phyloP scores from a whole-genome alignment of 805 yeast genomes.

The Kodamaea fukazawae region DNA sequence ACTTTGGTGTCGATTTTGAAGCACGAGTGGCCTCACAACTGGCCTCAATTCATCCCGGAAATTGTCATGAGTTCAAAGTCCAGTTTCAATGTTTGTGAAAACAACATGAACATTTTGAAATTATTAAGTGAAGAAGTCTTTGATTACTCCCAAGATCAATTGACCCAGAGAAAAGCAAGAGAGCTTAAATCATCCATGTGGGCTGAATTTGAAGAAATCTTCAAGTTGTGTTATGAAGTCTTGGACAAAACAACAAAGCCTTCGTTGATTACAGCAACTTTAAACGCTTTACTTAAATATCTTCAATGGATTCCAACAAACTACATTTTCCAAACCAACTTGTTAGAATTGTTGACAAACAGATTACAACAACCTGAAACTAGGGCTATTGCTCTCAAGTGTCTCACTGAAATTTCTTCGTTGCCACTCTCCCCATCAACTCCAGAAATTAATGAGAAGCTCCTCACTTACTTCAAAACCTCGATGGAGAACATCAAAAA shows the following conservation, averaged over 20 bases:
- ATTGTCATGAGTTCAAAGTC: conserved; percentile 80
- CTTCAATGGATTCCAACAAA: conserved; percentile 93
- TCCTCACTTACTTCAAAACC: conserved; percentile 65
- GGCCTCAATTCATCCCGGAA: conserved; percentile 97
- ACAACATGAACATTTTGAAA: conserved; percentile 90
- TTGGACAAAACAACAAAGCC: conserved; percentile 86
- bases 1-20: conserved; percentile 91
- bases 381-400: conserved; percentile 81
- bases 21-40: conserved; percentile 98
- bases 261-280: conserved; percentile 77
- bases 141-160: conserved; percentile 91
- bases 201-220: conserved; percentile 89
- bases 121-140: conserved; percentile 93
- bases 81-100: conserved; percentile 92
- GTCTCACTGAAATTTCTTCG: conserved; percentile 86
- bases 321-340: conserved; percentile 83
- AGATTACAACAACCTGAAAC: conserved; percentile 77
- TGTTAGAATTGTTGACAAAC: conserved; percentile 66
- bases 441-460: conserved; percentile 51
- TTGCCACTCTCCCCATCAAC: conserved; percentile 63
- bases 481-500: conserved; percentile 67
- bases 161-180: conserved; percentile 93
- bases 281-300: conserved; percentile 78
- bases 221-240: conserved; percentile 89
- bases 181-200: conserved; percentile 79